These are phyloP conservation scores for Rhododendron williamsianum DNA, from an alignment of 148 eudicot species.

Conservation along the genomic window DNA sequence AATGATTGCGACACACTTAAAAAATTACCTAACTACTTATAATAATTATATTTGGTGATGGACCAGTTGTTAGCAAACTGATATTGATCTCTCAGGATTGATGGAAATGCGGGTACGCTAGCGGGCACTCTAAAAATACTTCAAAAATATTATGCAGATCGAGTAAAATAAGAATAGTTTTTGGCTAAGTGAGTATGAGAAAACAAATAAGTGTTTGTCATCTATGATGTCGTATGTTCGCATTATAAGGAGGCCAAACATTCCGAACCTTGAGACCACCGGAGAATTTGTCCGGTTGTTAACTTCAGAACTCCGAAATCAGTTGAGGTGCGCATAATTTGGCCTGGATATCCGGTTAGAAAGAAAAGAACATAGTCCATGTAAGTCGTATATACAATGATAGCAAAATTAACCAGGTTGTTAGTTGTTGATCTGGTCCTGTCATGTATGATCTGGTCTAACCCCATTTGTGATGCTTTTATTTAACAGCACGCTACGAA, in stretches of 20 bases:
- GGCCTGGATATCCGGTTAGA: not conserved
- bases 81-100: not conserved
- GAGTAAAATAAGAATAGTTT: not conserved
- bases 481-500: slow-evolving; percentile 15
- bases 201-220: too few species aligned
- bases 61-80: too few species aligned
- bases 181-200: too few species aligned
- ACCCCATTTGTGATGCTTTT: not conserved
- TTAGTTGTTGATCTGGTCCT: slow-evolving; percentile 9
- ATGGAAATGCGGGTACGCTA: too few species aligned
- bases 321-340: not conserved
- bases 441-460: slow-evolving; percentile 3
- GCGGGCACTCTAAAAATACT: not conserved
- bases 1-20: not conserved
- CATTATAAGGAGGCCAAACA: too few species aligned
- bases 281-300: too few species aligned
- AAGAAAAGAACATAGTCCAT: not conserved
- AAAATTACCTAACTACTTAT: not conserved
- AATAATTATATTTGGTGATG: not conserved
- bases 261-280: too few species aligned
- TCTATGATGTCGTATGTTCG: too few species aligned
- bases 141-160: too few species aligned
- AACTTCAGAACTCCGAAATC: too few species aligned
- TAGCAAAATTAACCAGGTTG: not conserved
- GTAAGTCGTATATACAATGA: not conserved